Base-by-base conservation (phyloP, 805 yeast species). In the Komagataella mondaviorum region DNA sequence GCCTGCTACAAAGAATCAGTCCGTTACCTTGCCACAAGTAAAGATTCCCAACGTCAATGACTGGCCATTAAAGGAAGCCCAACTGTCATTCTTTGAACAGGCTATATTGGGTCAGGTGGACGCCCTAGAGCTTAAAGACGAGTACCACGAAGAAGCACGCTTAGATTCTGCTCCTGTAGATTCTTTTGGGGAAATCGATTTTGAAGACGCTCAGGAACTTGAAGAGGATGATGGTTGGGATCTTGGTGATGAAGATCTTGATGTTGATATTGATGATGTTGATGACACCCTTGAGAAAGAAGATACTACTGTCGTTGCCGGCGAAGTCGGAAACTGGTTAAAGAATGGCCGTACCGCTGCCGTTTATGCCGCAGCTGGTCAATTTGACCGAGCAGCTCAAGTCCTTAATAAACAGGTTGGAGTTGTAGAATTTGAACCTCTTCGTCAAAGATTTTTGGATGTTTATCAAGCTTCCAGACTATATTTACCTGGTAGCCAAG, bases 331-430 rank as follows among this genome's bases (percentile, higher is more conserved):
- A 3, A 67, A 68, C 53, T 95, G 99, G 99, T 77, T 87, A 30
- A 84, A 91, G 57, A 88, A 85, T 67, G 86, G 96, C 16, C 85
- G 84, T 55, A 77, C 90, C 52, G 88, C 97, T 4, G 97, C 96
- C 30, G 88, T 88, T 23, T 87, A 88, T 59, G 89, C 85, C 60
- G 97, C 99, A 2, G 89, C 96, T 2, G 99, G 99, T 59, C 86
- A 95, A 4, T 91, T 91, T 64, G 97, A 89, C 57, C 85, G 91
- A 51, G 99, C 98, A 44, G 93, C 96, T 45, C 95, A 89, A 60
- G 78, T 95, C 63, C 76, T 93, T 60, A 81, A 84, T 71, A 85
- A 91, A 61, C 99, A 95, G 68, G 73, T 83, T 47, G 99, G 97
- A 59, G 78, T 88, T 50, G 83, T 79, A 23, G 75, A 87, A 58